Evolutionary conservation across 164 flowering plant species (phyloP).

Genomic region (Buxus sempervirens): DNA sequence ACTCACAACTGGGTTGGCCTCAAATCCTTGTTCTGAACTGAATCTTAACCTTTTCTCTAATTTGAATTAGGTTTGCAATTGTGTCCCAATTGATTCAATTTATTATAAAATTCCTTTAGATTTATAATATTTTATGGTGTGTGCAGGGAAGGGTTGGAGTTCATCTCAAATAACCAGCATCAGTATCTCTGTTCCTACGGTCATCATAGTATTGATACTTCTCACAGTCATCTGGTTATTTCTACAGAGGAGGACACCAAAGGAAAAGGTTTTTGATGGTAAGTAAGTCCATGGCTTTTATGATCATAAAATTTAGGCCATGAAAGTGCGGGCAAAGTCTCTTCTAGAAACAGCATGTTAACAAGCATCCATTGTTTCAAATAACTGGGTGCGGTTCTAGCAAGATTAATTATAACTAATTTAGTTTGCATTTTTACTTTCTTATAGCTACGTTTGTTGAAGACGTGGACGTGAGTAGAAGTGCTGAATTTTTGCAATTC

Average conservation of each 20-base stretch:
- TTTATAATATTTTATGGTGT: too few relatives aligned
- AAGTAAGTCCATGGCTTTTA: neutral
- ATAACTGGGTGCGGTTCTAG: too few relatives aligned
- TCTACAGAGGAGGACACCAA: slow-evolving; percentile 5
- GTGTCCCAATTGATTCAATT: too few relatives aligned
- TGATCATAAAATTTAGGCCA: too few relatives aligned
- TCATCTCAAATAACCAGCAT: slow-evolving; percentile 11
- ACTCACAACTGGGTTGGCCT: too few relatives aligned
- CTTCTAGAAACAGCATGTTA: too few relatives aligned
- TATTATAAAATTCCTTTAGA: too few relatives aligned
- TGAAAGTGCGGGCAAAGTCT: too few relatives aligned
- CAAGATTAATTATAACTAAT: neutral
- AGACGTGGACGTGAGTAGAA: slow-evolving; percentile 12
- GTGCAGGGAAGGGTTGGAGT: slow-evolving; percentile 13
- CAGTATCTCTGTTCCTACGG: slow-evolving; percentile 18
- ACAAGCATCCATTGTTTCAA: too few relatives aligned
- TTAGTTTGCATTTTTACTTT: neutral
- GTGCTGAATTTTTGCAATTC: slow-evolving; percentile 28
- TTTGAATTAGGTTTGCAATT: too few relatives aligned
- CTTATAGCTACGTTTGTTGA: neutral
- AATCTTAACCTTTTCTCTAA: too few relatives aligned
- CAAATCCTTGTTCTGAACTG: too few relatives aligned
- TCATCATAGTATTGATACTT: slow-evolving; percentile 6
- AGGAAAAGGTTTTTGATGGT: slow-evolving; percentile 4
- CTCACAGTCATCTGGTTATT: slow-evolving; percentile 8